Conservation (phyloP, 306 rosid species). For the Inga leiocalycina region DNA sequence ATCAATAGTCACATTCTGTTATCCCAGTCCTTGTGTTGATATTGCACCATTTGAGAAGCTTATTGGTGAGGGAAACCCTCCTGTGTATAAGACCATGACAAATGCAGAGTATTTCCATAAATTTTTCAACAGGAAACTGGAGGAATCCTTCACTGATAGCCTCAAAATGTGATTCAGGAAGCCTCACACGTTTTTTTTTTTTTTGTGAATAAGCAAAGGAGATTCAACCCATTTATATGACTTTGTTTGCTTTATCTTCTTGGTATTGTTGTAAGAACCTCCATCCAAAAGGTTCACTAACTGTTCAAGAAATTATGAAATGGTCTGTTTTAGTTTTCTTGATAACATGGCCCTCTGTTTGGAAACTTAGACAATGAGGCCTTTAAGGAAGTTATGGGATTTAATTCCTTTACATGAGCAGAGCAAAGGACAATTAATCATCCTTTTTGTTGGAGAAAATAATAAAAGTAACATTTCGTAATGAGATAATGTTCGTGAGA, state of each 20-base stretch:
- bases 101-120: conserved; percentile 40
- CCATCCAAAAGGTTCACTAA: not conserved
- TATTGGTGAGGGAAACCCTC: conserved; percentile 33
- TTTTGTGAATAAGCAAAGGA: not conserved
- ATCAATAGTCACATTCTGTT: conserved; percentile 51
- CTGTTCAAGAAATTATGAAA: not conserved
- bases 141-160: conserved; percentile 47
- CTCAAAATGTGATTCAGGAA: conserved; percentile 29
- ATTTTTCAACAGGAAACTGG: conserved; percentile 45
- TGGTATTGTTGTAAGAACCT: not conserved
- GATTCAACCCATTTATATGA: not conserved
- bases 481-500: not conserved
- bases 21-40: conserved; percentile 35
- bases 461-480: not conserved
- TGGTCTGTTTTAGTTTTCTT: not conserved
- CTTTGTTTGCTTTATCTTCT: not conserved
- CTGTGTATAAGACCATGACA: conserved; percentile 44
- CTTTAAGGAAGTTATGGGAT: not conserved
- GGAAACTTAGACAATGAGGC: not conserved
- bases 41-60: conserved; percentile 41
- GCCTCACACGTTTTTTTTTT: not conserved
- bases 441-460: not conserved
- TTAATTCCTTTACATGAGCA: not conserved
- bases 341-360: not conserved
- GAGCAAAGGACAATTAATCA: not conserved